phyloP scores from a whole-genome alignment of 1,139 yeast genomes.

The Sugiyamaella xylanicola region DNA sequence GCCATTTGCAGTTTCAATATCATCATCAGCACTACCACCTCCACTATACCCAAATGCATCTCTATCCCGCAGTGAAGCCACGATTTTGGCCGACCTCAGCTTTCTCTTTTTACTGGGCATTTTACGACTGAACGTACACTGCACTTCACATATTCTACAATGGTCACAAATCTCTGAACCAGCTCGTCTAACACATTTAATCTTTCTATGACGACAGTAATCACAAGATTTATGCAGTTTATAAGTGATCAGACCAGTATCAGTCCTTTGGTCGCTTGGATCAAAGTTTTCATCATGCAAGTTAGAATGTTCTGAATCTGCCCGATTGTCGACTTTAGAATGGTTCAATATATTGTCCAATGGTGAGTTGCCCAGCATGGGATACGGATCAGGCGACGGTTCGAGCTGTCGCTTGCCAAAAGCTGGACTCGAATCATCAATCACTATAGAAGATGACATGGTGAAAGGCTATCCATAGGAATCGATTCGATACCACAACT shows the following conservation, averaged over 20 bases:
- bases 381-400: background rate
- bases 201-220: slow-evolving; percentile 32
- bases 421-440: background rate
- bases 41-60: background rate
- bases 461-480: background rate
- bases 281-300: background rate
- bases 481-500: background rate
- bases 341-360: background rate
- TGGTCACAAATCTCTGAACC: slow-evolving; percentile 27
- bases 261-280: background rate
- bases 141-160: slow-evolving; percentile 29
- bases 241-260: background rate
- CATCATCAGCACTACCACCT: background rate
- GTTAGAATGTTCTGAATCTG: background rate
- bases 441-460: background rate
- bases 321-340: background rate
- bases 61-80: slow-evolving; percentile 20
- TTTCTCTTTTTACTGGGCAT: slow-evolving; percentile 28
- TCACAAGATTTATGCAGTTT: slow-evolving; percentile 32
- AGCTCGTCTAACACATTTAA: slow-evolving; percentile 26
- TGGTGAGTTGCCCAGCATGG: background rate
- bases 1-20: background rate
- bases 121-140: slow-evolving; percentile 28
- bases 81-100: slow-evolving; percentile 28
- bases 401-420: background rate